Evolutionary conservation across 1,139 yeast genomes (phyloP).

Genomic region (Candida buenavistaensis): DNA sequence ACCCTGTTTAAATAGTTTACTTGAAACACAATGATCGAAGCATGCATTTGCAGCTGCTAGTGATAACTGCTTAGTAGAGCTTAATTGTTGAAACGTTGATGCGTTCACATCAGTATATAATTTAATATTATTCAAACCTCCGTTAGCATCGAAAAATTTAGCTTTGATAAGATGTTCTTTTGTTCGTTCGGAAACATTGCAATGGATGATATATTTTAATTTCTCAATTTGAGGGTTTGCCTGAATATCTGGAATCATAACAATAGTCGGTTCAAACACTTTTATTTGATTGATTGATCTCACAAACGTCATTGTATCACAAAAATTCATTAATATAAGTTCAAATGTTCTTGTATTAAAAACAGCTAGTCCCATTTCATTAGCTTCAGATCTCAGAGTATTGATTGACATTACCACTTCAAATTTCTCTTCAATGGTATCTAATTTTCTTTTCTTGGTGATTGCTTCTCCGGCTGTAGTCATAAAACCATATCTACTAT

Average conservation of each 20-base stretch:
- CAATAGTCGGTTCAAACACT: conserved; percentile 34
- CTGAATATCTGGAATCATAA: conserved; percentile 30
- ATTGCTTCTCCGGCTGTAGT: conserved; percentile 5
- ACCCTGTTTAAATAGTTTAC: conserved; percentile 13
- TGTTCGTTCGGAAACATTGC: conserved; percentile 25
- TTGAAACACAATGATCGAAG: conserved; percentile 19
- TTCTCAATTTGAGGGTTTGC: conserved; percentile 27
- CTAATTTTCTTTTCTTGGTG: conserved; percentile 3
- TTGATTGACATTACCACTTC: conserved; percentile 13
- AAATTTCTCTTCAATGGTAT: conserved; percentile 5
- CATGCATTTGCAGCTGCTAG: conserved; percentile 37
- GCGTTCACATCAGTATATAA: conserved; percentile 6
- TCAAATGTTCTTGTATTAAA: conserved; percentile 15
- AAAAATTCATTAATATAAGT: conserved; percentile 28
- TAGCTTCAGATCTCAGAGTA: conserved; percentile 11
- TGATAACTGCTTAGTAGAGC: conserved; percentile 24
- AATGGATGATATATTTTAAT: conserved; percentile 32
- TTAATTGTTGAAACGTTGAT: conserved; percentile 19
- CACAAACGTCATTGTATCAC: conserved; percentile 47
- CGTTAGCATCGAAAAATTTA: conserved; percentile 20
- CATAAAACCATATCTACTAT: conserved; percentile 9
- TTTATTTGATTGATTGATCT: conserved; percentile 43
- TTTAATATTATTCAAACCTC: conserved; percentile 10
- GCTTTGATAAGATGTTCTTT: conserved; percentile 21
- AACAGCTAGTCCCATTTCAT: conserved; percentile 14